phyloP scores from a whole-genome alignment of 75 land plant species.

The Picea glauca region DNA sequence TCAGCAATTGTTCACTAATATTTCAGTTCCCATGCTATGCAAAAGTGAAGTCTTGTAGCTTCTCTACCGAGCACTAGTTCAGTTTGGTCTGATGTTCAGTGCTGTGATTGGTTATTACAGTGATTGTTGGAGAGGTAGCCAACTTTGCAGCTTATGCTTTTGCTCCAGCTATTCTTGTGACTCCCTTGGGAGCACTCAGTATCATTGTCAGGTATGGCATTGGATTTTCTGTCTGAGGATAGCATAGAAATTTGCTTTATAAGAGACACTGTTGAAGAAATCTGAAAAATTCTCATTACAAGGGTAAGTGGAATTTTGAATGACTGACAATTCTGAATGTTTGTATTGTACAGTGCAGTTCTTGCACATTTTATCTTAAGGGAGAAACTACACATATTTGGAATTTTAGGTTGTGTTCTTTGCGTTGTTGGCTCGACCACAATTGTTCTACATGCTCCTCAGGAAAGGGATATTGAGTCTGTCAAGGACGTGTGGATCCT shows the following conservation, averaged over 20 bases:
- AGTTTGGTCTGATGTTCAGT: not conserved
- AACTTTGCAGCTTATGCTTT: slow-evolving; percentile 96
- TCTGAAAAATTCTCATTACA: not conserved
- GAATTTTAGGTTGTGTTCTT: slow-evolving; percentile 50
- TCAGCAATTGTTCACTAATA: not conserved
- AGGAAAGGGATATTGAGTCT: slow-evolving; percentile 79
- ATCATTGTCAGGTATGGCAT: slow-evolving; percentile 81
- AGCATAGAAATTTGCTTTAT: not conserved
- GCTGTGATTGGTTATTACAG: slow-evolving; percentile 29
- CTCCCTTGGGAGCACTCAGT: slow-evolving; percentile 91
- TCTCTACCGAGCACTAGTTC: not conserved
- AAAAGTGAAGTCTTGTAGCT: not conserved
- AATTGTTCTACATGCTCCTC: slow-evolving; percentile 90
- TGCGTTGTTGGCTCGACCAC: slow-evolving; percentile 93
- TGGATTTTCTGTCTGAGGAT: not conserved
- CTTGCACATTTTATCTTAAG: slow-evolving; percentile 38
- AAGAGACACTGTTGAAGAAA: not conserved
- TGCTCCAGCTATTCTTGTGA: slow-evolving; percentile 90
- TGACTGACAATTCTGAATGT: slow-evolving; percentile 10
- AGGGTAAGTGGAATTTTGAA: not conserved
- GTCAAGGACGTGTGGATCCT: slow-evolving; percentile 85
- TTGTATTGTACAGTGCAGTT: slow-evolving; percentile 27
- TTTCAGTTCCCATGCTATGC: slow-evolving; percentile 3
- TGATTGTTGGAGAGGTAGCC: slow-evolving; percentile 90
- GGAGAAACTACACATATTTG: slow-evolving; percentile 35